Evolutionary conservation across 768 basidiomycete genomes (phyloP).

Genomic region (Auriscalpium vulgare): DNA sequence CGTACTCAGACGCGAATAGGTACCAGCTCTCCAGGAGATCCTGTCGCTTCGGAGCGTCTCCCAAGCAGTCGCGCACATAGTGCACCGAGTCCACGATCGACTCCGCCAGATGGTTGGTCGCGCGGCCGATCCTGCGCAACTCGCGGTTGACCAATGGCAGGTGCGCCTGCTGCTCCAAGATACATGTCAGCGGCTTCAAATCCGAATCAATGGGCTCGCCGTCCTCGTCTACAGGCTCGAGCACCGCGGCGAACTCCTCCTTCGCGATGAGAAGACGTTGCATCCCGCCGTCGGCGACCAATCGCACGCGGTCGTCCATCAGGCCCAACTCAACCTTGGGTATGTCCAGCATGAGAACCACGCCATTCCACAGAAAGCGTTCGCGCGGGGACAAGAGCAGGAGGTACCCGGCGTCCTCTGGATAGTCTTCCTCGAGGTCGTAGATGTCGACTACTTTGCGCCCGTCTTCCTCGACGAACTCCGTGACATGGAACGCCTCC

Average conservation of each 20-base stretch:
- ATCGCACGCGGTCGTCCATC: conserved; percentile 78
- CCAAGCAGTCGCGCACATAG: conserved; percentile 65
- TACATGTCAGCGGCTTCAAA: conserved; percentile 31
- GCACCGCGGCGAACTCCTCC: conserved; percentile 60
- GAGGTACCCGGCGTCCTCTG: conserved; percentile 63
- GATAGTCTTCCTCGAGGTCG: conserved; percentile 44
- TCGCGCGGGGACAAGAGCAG: conserved; percentile 79
- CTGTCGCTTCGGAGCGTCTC: conserved; percentile 56
- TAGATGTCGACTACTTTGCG: conserved; percentile 34
- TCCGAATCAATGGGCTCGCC: conserved; percentile 39
- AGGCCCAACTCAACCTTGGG: conserved; percentile 72
- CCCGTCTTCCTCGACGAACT: conserved; percentile 46
- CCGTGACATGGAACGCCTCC: conserved; percentile 78
- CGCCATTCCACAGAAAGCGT: conserved; percentile 88
- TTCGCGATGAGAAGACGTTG: conserved; percentile 70
- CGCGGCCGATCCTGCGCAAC: conserved; percentile 79
- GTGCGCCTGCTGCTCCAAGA: conserved; percentile 83
- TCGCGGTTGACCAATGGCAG: conserved; percentile 85
- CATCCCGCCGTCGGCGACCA: conserved; percentile 86
- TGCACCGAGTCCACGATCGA: conserved; percentile 90
- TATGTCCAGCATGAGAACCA: conserved; percentile 70
- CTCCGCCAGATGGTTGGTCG: conserved; percentile 84
- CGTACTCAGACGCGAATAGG: conserved; percentile 92
- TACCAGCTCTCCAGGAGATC: conserved; percentile 94
- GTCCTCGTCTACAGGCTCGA: conserved; percentile 55